Base-by-base conservation (phyloP, 1,284 basidiomycete species). In the Leccinum fallax region DNA sequence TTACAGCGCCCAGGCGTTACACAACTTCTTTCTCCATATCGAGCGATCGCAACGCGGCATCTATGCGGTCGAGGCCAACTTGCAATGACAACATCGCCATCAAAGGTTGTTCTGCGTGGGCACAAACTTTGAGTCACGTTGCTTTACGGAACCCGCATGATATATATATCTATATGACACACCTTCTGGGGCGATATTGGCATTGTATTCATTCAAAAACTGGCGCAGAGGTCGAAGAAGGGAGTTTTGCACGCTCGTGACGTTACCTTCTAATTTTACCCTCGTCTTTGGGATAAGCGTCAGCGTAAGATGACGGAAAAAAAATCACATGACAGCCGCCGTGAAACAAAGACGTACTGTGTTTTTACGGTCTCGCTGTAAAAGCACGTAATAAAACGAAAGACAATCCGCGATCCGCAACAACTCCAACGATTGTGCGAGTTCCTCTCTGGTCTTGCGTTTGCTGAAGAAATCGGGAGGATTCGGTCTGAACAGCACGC, bases 371-470 rank as follows among this genome's bases (percentile, higher is more conserved):
- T 74, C 72, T 51, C 72, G 65, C 15, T 69, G 74, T 48, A 74
- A 60, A 11, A 74, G 64, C 46, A 74, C 65, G 6, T 74, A 74
- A 49, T 75, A 74, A 60, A 74, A 75, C 16, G 74, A 73, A 4
- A 74, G 72, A 48, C 75, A 75, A 24, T 74, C 74, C 2, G 62
- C 61, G 24, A 74, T 65, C 10, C 72, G 74, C 55, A 74, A 30
- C 15, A 76, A 46, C 36, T 76, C 72, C 46, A 74, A 57, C 0
- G 74, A 76, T 11, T 59, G 54, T 11, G 63, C 64, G 2, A 74
- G 59, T 9, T 74, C 74, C 6, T 66, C 69, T 30, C 59, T 67
- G 1, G 71, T 67, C 49, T 57, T 67, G 28, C 24, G 28, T 24
- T 59, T 55, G 8, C 16, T 21, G 10, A 74, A 69, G 24, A 74